Base-by-base conservation (phyloP, 805 yeast genomes). In the Priceomyces melissophilus region DNA sequence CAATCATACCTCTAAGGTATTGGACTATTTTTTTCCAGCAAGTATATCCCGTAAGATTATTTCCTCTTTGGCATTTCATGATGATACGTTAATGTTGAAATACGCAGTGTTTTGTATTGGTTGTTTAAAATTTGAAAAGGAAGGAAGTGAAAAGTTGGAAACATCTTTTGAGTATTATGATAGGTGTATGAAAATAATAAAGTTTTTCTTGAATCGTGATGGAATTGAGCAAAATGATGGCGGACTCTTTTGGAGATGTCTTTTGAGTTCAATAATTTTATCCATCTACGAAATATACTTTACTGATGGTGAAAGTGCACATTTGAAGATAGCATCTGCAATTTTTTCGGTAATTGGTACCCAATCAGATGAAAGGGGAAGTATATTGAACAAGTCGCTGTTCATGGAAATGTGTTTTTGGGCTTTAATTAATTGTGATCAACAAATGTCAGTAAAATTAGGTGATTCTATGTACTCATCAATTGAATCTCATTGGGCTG, bases 271-370 rank as follows among this genome's bases (percentile, higher is more conserved):
- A 1, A 58, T 58, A 12, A 46, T 68, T 11, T 54, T 68, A 12
- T 64, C 71, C 31, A 55, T 67, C 10, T 65, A 64, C 48, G 73
- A 68, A 47, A 53, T 67, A 48, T 61, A 63, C 37, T 67, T 65
- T 37, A 61, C 62, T 28, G 69, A 69, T 7, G 55, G 57, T 16
- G 69, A 65, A 35, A 59, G 59, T 30, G 61, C 69, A 3, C 61
- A 68, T 42, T 62, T 65, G 30, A 66, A 60, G 47, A 70, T 69
- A 1, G 72, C 71, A 1, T 57, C 62, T 6, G 53, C 60, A 25
- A 57, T 67, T 10, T 50, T 67, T 20, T 49, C 58, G 20, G 57
- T 67, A 6, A 53, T 67, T 3, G 49, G 64, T 32, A 42, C 50
- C 20, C 52, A 48, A 35, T 41, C 45, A n/a, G 41, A 41, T 7